Percentiles rank a stretch among this genome's conserved stretches.
Conservation (phyloP, 495 filamentous ascomycete species). For the Penicillium diatomitis region DNA sequence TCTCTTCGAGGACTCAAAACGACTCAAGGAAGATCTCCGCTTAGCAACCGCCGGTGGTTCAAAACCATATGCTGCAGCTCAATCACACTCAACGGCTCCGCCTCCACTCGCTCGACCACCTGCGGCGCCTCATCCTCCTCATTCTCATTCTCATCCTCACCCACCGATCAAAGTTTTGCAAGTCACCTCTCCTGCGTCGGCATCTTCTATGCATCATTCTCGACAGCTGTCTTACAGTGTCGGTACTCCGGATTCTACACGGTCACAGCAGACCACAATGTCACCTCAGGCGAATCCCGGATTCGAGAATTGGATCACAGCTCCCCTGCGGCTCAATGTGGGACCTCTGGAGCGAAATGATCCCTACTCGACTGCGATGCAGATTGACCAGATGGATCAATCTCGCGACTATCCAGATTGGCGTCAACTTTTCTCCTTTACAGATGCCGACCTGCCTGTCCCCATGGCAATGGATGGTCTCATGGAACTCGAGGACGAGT, state of each 20-base stretch:
- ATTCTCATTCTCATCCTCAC: no score
- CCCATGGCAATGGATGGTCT: constrained; percentile 33
- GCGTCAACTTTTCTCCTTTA: constrained; percentile 39
- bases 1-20: constrained; percentile 39
- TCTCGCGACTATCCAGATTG: constrained; percentile 35
- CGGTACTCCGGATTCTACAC: constrained; percentile 27
- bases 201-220: constrained; percentile 16
- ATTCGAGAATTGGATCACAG: constrained; percentile 33
- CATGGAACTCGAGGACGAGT: constrained; percentile 38
- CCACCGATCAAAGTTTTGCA: constrained; percentile 10
- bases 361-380: constrained; percentile 16
- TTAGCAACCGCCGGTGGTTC: constrained; percentile 30
- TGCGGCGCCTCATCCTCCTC: no score
- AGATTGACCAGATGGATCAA: constrained; percentile 28
- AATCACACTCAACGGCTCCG: constrained; percentile 1
- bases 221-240: constrained; percentile 26
- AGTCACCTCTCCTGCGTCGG: constrained; percentile 11
- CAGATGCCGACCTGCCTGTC: constrained; percentile 31
- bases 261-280: constrained; percentile 15
- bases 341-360: constrained; percentile 20
- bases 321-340: constrained; percentile 21
- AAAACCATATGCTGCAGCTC: constrained; percentile 20
- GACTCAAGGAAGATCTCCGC: constrained; percentile 36
- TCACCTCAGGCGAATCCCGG: constrained; percentile 21
- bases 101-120: background rate